Base-by-base conservation (phyloP, 2,329 filamentous ascomycete genomes). In the Chalaropsis thielavioides region DNA sequence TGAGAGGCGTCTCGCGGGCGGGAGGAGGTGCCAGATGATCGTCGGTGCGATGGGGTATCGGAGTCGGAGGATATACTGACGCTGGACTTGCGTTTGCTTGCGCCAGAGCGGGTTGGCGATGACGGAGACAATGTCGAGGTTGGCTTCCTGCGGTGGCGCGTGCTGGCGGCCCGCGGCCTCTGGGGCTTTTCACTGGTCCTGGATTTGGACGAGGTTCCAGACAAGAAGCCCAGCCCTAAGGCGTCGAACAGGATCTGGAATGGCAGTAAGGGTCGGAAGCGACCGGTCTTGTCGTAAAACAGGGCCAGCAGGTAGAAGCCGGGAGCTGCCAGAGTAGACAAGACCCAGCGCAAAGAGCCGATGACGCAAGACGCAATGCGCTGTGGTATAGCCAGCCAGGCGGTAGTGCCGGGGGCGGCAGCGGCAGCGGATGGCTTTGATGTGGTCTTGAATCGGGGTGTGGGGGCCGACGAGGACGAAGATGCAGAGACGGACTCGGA, bases 301-400 rank as follows among this genome's bases (percentile, higher is more conserved):
- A 83, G 91, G 69, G 89, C 87, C 67, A 92, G 83, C 65, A 96
- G 76, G 75, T 92, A 96, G 61, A 91, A 82, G 19, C 87, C 89
- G 0, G 92, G 92, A 24, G 88, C 85, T 31, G 88, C 83, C 67
- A 97, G 76, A 15, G 89, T 89, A 61, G 88, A 87, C 64, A 96
- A 76, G 59, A 96, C 80, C 77, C 89, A 89, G 69, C 86, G 85
- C 70, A 95, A 80, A 5, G 89, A 88, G 70, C 87, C 85, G 67
- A 92, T 81, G 66, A 96, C 77, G 67, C 85, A 84, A 66, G 83
- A 82, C 51, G 85, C 85, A 67, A 96, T 80, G 70, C 85, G 84
- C 74, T 85, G 82, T 19, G 89, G 85, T 68, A 90, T 76, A 41
- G 76, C 70, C 68, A 80, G 77, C 82, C 83, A 85, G 51, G 44